Evolutionary conservation across 1,284 basidiomycete genomes (phyloP), one percentile per base, ranked within the genome.

Genomic region (Cryptococcus deneoformans): DNA sequence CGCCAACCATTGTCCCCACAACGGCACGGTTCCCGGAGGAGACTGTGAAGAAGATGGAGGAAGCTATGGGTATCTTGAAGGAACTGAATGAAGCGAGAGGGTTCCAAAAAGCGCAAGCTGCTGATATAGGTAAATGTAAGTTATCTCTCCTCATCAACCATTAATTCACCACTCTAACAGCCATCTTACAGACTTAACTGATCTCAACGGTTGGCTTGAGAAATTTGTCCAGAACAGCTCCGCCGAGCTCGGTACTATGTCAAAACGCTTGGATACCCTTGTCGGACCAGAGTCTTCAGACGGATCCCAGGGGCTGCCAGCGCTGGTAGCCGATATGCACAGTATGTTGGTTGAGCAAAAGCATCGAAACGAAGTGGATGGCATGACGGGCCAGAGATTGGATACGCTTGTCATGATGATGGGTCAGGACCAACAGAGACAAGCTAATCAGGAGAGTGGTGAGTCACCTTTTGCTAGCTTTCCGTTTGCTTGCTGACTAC

Each of bases 151-250:
- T 20, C 24, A 29, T 39, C 8, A 12, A 11, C 16, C 20, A 44
- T 1, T n/a, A 34, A 20, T 42, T n/a, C 16, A 1, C 34, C 51
- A 37, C 40, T 48, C 36, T 52, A 40, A 40, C 38, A 5, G 37
- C 36, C 2, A 4, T 54, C 24, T 44, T 36, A 42, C 58, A 77
- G 75, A 78, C 56, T 64, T 78, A 6, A 65, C 65, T 49, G 87
- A 77, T 46, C 66, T 79, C 11, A 78, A 78, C 61, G 39, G 55
- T 5, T 92, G 90, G 90, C 81, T 92, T 36, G 89, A 90, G 64
- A 80, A 85, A 3, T 90, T 91, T 69, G 87, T 90, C 43, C 84
- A 84, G 47, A 85, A 86, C 53, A 86, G 86, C 7, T 85, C 86
- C 0, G 81, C 81, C 14, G 87, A 90, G 60, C 85, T 89, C 35